Evolutionary conservation across 768 basidiomycete species (phyloP).

Genomic region (Podaxis sp.): DNA sequence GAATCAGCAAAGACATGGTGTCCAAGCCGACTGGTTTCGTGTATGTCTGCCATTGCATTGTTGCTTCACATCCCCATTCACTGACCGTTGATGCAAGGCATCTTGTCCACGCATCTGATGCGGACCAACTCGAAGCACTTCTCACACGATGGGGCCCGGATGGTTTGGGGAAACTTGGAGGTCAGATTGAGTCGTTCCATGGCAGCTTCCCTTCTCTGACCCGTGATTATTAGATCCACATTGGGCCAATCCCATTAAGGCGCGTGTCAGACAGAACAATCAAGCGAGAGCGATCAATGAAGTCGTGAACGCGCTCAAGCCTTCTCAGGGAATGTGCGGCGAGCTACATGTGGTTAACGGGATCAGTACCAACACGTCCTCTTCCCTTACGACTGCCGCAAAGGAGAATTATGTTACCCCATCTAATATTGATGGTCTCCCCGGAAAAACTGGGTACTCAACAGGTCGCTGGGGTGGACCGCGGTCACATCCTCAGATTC

Average conservation of each 20-base stretch:
- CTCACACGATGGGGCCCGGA: constrained; percentile 88
- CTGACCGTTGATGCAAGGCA: constrained; percentile 50
- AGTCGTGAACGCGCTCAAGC: constrained; percentile 68
- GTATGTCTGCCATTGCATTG: constrained; percentile 47
- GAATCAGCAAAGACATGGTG: constrained; percentile 88
- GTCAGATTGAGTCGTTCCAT: constrained; percentile 39
- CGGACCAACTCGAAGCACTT: constrained; percentile 83
- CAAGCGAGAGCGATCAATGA: constrained; percentile 76
- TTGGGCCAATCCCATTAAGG: constrained; percentile 89
- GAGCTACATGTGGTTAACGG: constrained; percentile 81
- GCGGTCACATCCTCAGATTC: constrained; percentile 62
- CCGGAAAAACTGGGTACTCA: constrained; percentile 57
- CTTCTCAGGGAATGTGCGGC: constrained; percentile 42
- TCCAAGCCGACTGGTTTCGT: constrained; percentile 80
- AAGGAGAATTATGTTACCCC: constrained; percentile 57
- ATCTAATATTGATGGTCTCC: constrained; percentile 46
- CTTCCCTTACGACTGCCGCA: constrained; percentile 73
- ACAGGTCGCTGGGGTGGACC: constrained; percentile 63
- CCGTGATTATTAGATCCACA: constrained; percentile 61
- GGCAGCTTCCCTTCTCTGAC: constrained; percentile 18
- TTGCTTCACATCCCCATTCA: constrained; percentile 21
- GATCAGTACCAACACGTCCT: constrained; percentile 65
- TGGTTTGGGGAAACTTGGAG: constrained; percentile 84
- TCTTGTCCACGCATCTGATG: constrained; percentile 88
- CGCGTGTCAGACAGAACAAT: constrained; percentile 61